Evolutionary conservation across 2,329 filamentous ascomycete genomes (phyloP).

Genomic region (Ceratocystis papillata): DNA sequence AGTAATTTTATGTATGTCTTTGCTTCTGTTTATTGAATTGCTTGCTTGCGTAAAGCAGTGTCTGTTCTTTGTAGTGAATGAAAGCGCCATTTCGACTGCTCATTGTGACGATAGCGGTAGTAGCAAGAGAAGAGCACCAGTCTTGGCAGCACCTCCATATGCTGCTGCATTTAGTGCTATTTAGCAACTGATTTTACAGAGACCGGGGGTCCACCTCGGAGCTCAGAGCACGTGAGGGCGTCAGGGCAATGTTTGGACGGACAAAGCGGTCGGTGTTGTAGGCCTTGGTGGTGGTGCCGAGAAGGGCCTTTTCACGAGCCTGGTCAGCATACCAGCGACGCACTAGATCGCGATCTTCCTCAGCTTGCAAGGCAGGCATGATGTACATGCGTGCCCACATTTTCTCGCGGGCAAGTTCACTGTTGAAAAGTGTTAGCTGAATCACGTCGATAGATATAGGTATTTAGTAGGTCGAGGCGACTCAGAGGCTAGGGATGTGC

Average conservation of each 20-base stretch:
- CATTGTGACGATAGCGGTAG: not conserved
- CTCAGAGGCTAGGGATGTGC: not conserved
- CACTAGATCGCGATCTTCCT: conserved; percentile 92
- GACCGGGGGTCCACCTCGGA: conserved; percentile 5
- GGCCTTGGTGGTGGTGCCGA: conserved; percentile 72
- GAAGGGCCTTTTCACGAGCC: conserved; percentile 77
- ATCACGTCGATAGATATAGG: not conserved
- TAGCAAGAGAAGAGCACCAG: not conserved
- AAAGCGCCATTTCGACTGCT: conserved; percentile 3
- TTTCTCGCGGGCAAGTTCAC: conserved; percentile 91
- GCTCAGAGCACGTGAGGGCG: conserved; percentile 13
- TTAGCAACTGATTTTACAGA: not conserved
- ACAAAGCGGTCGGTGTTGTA: conserved; percentile 82
- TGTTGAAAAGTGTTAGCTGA: conserved; percentile 33
- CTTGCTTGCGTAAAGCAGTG: not conserved
- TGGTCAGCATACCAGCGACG: conserved; percentile 76
- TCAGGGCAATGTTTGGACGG: conserved; percentile 19
- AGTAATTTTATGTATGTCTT: not conserved
- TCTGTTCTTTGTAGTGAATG: conserved; percentile 9
- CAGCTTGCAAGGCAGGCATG: conserved; percentile 85
- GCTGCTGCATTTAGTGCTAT: not conserved
- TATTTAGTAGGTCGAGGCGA: not conserved
- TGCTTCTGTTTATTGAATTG: conserved; percentile 14
- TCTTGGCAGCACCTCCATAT: not conserved
- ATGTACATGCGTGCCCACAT: conserved; percentile 96